These are phyloP conservation scores for Ceriops zippeliana DNA, from an alignment of 345 rosid genomes.

Conservation along the genomic window DNA sequence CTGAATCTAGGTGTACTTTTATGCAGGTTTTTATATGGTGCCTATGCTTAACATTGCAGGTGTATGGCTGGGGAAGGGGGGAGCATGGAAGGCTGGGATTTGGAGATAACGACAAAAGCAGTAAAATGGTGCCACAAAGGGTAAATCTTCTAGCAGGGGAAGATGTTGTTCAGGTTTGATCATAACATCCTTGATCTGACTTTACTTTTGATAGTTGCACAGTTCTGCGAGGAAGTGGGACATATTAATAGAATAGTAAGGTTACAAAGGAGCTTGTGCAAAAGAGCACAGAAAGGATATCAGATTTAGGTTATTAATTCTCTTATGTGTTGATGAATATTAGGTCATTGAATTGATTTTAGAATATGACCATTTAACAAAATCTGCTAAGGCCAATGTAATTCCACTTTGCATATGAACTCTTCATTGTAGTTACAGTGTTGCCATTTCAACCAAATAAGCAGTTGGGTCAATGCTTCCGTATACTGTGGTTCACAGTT, in stretches of 20 bases:
- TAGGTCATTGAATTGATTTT: background rate
- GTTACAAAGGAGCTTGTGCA: no score
- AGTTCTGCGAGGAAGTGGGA: no score
- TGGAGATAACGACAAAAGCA: conserved; percentile 97
- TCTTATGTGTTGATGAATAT: background rate
- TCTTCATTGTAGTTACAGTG: background rate
- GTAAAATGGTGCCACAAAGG: conserved; percentile 95
- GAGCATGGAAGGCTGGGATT: conserved; percentile 99
- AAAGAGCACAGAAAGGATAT: background rate
- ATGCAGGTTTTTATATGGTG: background rate
- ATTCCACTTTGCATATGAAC: background rate
- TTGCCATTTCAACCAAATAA: background rate
- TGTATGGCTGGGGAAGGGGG: conserved; percentile 98
- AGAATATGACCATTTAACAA: background rate
- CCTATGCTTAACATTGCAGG: conserved; percentile 38
- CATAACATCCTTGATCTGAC: background rate
- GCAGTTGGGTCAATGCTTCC: no score
- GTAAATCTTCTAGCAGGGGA: conserved; percentile 83
- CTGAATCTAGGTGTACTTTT: background rate
- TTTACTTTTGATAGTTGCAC: no score
- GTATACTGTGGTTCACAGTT: background rate
- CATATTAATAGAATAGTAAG: no score
- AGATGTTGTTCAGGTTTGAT: conserved; percentile 64
- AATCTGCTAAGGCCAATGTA: background rate
- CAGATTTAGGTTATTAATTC: background rate